Conservation (phyloP, 1,284 basidiomycete species). For the Cerioporus squamosus region DNA sequence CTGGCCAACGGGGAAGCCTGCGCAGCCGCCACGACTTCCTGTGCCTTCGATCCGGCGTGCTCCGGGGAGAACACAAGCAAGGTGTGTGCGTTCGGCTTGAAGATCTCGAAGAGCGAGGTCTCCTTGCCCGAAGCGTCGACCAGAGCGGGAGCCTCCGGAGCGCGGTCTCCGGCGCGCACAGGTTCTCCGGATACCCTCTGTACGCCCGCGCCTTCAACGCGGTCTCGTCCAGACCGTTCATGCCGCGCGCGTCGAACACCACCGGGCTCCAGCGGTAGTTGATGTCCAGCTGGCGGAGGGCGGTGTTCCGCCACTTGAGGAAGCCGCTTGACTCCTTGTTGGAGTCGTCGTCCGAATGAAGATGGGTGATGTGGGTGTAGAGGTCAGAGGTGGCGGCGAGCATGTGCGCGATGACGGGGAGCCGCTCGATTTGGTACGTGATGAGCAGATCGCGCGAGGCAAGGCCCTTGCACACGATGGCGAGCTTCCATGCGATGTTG, state of each 20-base stretch:
- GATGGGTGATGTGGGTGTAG: background rate
- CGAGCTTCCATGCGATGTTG: slow-evolving; percentile 40
- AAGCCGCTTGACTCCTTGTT: background rate
- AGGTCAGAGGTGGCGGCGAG: slow-evolving; percentile 22
- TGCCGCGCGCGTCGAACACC: slow-evolving; percentile 41
- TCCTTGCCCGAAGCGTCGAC: slow-evolving; percentile 12
- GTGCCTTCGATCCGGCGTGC: background rate
- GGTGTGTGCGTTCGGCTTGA: slow-evolving; percentile 29
- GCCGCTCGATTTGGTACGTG: slow-evolving; percentile 32
- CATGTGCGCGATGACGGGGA: slow-evolving; percentile 34
- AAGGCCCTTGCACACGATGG: slow-evolving; percentile 32
- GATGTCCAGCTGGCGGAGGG: slow-evolving; percentile 45
- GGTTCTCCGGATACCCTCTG: slow-evolving; percentile 17
- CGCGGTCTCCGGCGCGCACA: slow-evolving; percentile 48
- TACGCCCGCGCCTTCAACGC: slow-evolving; percentile 9
- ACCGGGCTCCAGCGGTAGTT: slow-evolving; percentile 53
- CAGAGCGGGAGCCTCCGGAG: slow-evolving; percentile 47
- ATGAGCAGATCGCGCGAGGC: slow-evolving; percentile 27
- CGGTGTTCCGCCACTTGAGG: slow-evolving; percentile 1
- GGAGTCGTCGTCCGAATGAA: background rate
- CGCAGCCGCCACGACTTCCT: background rate
- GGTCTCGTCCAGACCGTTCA: slow-evolving; percentile 1
- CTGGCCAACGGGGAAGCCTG: background rate
- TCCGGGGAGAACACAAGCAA: slow-evolving; percentile 30
- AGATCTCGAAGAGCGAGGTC: slow-evolving; percentile 31